Conservation (phyloP, 208 protist species). For the Naegleria gruberi region DNA sequence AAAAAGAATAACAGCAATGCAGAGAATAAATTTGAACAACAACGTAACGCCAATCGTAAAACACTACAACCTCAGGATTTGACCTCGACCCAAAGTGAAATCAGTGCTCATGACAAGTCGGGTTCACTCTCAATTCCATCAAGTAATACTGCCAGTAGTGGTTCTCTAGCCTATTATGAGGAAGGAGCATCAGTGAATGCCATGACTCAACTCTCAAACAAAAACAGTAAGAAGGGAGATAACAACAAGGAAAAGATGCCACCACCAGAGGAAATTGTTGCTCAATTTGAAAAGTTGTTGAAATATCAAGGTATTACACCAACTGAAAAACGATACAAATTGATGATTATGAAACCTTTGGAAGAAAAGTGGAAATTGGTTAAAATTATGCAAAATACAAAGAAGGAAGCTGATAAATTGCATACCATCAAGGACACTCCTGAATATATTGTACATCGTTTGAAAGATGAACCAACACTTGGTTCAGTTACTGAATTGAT, state of each 20-base stretch:
- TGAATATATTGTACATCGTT: background rate
- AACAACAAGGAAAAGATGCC: background rate
- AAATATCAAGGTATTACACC: background rate
- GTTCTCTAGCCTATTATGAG: too few species aligned
- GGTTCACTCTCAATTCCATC: too few species aligned
- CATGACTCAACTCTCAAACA: background rate
- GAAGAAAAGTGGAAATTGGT: slow-evolving; percentile 21
- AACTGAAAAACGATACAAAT: background rate
- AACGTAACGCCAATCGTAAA: background rate
- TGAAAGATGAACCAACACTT: slow-evolving; percentile 3
- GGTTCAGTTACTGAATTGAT: background rate
- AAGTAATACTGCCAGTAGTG: too few species aligned
- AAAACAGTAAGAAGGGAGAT: background rate
- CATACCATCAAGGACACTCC: background rate
- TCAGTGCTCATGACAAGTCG: too few species aligned
- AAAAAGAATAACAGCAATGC: background rate
- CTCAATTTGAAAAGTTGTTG: background rate
- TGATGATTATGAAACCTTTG: background rate
- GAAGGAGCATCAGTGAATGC: background rate
- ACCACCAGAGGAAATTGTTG: background rate
- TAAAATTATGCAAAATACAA: background rate
- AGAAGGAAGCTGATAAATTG: background rate
- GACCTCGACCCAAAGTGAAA: too few species aligned
- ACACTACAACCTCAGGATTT: too few species aligned
- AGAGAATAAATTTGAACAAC: background rate